phyloP scores from a whole-genome alignment of 176 grass and related monocot genomes.

The Poa annua region DNA sequence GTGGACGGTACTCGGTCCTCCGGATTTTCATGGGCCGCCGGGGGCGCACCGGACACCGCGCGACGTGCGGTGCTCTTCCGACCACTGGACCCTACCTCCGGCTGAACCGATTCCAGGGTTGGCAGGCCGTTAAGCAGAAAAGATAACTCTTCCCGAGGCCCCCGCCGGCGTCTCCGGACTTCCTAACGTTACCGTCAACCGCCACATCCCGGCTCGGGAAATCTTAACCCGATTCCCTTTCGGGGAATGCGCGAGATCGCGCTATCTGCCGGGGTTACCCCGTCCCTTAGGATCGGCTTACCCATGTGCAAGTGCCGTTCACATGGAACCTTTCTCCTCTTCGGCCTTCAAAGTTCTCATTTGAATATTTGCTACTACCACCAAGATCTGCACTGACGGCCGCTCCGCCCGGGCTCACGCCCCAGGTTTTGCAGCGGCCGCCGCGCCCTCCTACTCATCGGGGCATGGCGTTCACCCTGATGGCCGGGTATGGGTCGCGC shows the following conservation, averaged over 20 bases:
- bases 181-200: constrained; percentile 61
- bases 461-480: too few relatives aligned
- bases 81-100: constrained; percentile 69
- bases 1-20: constrained; percentile 66
- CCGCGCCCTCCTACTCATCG: too few relatives aligned
- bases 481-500: constrained; percentile 18
- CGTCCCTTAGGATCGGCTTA: constrained; percentile 73
- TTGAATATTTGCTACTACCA: constrained; percentile 88
- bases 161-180: constrained; percentile 61
- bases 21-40: constrained; percentile 65
- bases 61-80: constrained; percentile 76
- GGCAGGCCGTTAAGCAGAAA: constrained; percentile 64
- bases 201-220: constrained; percentile 56
- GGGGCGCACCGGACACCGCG: constrained; percentile 63
- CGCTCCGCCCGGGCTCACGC: constrained; percentile 46
- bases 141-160: constrained; percentile 66
- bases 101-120: constrained; percentile 68
- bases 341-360: constrained; percentile 80
- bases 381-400: constrained; percentile 62
- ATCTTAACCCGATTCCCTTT: constrained; percentile 44
- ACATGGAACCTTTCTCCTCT: constrained; percentile 85
- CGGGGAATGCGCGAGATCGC: constrained; percentile 20
- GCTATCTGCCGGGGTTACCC: constrained; percentile 63
- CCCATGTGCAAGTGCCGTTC: constrained; percentile 78
- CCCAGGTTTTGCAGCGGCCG: too few relatives aligned